These are phyloP conservation scores for Paraphoma chrysanthemicola DNA, from an alignment of 2,329 filamentous ascomycete species.

Conservation along the genomic window DNA sequence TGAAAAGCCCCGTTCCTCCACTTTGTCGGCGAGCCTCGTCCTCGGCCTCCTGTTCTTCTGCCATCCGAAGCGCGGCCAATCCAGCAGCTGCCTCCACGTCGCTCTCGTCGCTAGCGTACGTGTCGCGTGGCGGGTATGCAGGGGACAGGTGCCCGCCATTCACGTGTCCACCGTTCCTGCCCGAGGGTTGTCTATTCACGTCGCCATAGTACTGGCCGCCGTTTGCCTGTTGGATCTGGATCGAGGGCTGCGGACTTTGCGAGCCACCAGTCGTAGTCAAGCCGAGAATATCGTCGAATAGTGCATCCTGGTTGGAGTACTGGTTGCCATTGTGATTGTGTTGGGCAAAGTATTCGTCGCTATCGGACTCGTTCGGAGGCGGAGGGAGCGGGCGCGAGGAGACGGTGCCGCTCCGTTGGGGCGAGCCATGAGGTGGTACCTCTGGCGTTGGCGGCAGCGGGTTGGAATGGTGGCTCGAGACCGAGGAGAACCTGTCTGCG, in stretches of 20 bases:
- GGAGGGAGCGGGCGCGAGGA: slow-evolving; percentile 66
- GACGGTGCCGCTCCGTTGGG: slow-evolving; percentile 59
- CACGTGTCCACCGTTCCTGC: slow-evolving; percentile 46
- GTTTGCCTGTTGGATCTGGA: slow-evolving; percentile 46
- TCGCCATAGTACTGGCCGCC: slow-evolving; percentile 37
- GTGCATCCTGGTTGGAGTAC: slow-evolving; percentile 59
- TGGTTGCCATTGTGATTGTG: slow-evolving; percentile 38
- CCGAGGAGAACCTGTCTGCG: slow-evolving; percentile 38
- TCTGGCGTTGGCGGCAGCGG: slow-evolving; percentile 57
- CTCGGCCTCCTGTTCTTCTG: slow-evolving; percentile 76
- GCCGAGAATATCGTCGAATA: slow-evolving; percentile 64
- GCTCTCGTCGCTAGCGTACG: slow-evolving; percentile 70
- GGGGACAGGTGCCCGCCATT: slow-evolving; percentile 57
- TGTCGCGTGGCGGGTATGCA: slow-evolving; percentile 34
- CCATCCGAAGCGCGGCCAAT: slow-evolving; percentile 81
- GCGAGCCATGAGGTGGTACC: slow-evolving; percentile 57
- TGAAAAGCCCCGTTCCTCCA: slow-evolving; percentile 61
- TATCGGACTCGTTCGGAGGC: slow-evolving; percentile 62
- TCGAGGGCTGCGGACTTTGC: slow-evolving; percentile 37
- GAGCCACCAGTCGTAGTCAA: slow-evolving; percentile 44
- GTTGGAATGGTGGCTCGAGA: slow-evolving; percentile 41
- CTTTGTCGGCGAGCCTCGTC: slow-evolving; percentile 66
- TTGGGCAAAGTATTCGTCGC: slow-evolving; percentile 49
- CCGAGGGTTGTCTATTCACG: slow-evolving; percentile 26
- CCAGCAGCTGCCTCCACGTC: slow-evolving; percentile 89